phyloP scores from a whole-genome alignment of 164 flowering plant species.

The Nelumbo lutea region DNA sequence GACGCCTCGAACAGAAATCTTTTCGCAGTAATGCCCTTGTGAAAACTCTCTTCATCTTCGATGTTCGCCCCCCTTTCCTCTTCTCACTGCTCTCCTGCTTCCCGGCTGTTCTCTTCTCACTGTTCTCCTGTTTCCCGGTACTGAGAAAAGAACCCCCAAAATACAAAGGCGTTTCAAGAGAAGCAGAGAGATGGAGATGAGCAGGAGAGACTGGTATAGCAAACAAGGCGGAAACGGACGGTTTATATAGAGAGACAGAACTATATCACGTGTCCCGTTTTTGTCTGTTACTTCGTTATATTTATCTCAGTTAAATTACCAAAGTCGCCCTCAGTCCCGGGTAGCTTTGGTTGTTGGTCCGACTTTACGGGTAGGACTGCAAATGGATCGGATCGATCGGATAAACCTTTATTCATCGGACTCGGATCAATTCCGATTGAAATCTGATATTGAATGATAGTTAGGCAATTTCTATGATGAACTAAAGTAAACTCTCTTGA shows the following conservation, averaged over 20 bases:
- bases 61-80: neutral
- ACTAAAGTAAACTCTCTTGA: too few species aligned
- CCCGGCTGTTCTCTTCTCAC: neutral
- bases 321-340: too few species aligned
- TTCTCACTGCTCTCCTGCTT: neutral
- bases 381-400: too few species aligned
- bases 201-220: neutral
- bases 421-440: too few species aligned
- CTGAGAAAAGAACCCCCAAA: neutral
- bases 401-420: too few species aligned
- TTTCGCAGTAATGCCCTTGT: conserved; percentile 20
- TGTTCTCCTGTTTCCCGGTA: neutral
- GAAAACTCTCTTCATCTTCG: conserved; percentile 30
- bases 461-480: too few species aligned
- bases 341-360: too few species aligned
- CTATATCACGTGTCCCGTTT: too few species aligned
- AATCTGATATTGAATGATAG: too few species aligned
- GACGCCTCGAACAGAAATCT: conserved; percentile 2
- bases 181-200: neutral
- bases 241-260: neutral
- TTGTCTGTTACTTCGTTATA: too few species aligned
- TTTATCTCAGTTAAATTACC: too few species aligned
- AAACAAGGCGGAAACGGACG: neutral
- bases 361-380: too few species aligned
- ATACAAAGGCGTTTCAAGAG: neutral